Conservation (phyloP, 2,329 filamentous ascomycete genomes). For the Paraphoma chrysanthemicola region DNA sequence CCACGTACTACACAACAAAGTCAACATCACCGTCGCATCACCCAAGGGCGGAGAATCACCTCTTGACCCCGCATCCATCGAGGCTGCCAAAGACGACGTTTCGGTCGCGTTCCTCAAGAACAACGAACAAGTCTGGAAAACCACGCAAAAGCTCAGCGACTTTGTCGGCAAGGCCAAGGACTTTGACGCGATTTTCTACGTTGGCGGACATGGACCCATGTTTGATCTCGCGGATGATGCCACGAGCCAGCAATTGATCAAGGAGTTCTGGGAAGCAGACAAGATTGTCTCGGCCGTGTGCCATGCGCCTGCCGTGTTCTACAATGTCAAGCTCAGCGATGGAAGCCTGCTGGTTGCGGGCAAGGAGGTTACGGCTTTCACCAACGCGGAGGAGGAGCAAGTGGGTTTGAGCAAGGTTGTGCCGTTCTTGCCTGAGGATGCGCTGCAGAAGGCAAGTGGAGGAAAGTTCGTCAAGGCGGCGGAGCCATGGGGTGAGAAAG, state of each 20-base stretch:
- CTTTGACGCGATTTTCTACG: conserved; percentile 68
- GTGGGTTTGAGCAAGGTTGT: conserved; percentile 52
- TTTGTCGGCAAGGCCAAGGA: conserved; percentile 64
- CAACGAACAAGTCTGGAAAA: conserved; percentile 67
- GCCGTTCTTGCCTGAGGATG: conserved; percentile 69
- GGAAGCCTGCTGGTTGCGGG: conserved; percentile 64
- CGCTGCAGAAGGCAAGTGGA: conserved; percentile 57
- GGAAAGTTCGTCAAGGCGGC: conserved; percentile 65
- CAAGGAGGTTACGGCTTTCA: conserved; percentile 66
- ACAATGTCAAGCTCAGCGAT: conserved; percentile 60
- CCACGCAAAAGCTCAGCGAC: conserved; percentile 64
- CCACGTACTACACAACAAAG: conserved; percentile 46
- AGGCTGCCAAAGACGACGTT: conserved; percentile 57
- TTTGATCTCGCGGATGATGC: conserved; percentile 68
- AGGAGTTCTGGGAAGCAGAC: conserved; percentile 66
- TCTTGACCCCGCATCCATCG: conserved; percentile 44
- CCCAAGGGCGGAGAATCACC: conserved; percentile 49
- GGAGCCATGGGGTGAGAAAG: conserved; percentile 55
- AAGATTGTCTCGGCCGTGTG: conserved; percentile 73
- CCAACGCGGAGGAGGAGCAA: conserved; percentile 62
- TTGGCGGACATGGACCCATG: conserved; percentile 69
- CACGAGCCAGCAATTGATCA: conserved; percentile 65
- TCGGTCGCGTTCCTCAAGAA: conserved; percentile 54
- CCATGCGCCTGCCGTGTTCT: conserved; percentile 71
- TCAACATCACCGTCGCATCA: conserved; percentile 49